Evolutionary conservation across 2,329 filamentous ascomycete species (phyloP).

Genomic region (Epichloe festucae): DNA sequence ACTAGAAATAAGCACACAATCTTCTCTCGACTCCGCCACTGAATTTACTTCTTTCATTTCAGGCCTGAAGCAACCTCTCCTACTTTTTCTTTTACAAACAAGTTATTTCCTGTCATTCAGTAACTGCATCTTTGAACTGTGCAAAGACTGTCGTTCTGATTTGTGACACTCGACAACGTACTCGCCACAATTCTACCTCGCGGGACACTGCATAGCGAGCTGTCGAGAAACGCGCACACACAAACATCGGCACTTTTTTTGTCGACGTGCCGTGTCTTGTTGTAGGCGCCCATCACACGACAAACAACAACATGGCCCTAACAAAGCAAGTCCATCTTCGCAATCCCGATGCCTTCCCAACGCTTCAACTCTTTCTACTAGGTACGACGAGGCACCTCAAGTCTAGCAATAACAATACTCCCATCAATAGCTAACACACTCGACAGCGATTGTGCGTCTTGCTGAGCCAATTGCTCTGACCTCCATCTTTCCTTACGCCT

Average conservation of each 20-base stretch:
- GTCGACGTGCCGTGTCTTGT: conserved; percentile 24
- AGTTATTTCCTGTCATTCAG: too few relatives aligned
- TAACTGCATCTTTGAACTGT: not conserved
- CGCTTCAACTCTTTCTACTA: conserved; percentile 69
- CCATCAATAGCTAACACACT: conserved; percentile 8
- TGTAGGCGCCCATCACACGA: conserved; percentile 29
- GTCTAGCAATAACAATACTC: not conserved
- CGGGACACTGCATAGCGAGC: not conserved
- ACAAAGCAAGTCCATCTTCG: conserved; percentile 36
- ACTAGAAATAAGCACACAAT: conserved; percentile 9
- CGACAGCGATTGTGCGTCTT: conserved; percentile 73
- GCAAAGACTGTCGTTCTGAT: not conserved
- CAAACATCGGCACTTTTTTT: conserved; percentile 12
- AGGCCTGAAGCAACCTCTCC: not conserved
- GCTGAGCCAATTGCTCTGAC: conserved; percentile 88
- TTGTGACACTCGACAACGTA: not conserved
- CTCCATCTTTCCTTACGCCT: conserved; percentile 86
- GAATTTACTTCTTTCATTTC: not conserved
- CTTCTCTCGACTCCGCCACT: not conserved
- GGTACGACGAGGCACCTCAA: conserved; percentile 37
- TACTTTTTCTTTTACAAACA: not conserved
- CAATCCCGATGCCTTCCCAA: conserved; percentile 65
- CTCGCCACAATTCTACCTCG: not conserved
- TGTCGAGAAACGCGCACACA: conserved; percentile 6
- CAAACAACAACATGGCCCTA: conserved; percentile 36